Evolutionary conservation across 2,329 filamentous ascomycete genomes (phyloP).

Genomic region (Aspergillus latus): DNA sequence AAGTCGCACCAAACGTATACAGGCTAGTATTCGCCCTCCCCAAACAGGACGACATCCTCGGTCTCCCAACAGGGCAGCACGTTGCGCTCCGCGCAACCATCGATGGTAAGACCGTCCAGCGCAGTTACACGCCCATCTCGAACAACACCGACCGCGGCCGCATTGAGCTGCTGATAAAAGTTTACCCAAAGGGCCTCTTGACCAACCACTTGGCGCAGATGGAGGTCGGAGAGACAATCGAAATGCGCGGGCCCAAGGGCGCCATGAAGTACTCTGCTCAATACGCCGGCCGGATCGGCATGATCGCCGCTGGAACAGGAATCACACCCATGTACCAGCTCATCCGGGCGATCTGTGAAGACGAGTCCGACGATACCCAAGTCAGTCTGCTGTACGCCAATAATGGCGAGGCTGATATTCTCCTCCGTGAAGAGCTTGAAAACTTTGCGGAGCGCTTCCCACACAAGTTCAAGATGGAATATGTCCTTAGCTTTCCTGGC

Average conservation of each 20-base stretch:
- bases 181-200: conserved; percentile 36
- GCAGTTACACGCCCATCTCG: conserved; percentile 55
- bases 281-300: conserved; percentile 35
- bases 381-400: conserved; percentile 62
- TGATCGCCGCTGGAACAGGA: conserved; percentile 24
- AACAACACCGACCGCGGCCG: conserved; percentile 32
- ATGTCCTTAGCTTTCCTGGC: conserved; percentile 54
- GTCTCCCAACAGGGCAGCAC: conserved; percentile 59
- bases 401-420: conserved; percentile 58
- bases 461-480: conserved; percentile 56
- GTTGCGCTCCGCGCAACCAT: conserved; percentile 53
- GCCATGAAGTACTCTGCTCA: conserved; percentile 29
- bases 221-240: conserved; percentile 32
- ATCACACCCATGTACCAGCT: conserved; percentile 60
- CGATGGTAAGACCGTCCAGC: conserved; percentile 47
- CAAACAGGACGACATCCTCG: conserved; percentile 45
- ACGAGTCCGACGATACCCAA: conserved; percentile 50
- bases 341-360: conserved; percentile 47
- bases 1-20: conserved; percentile 32
- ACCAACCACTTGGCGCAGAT: conserved; percentile 33
- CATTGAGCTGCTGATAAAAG: conserved; percentile 38
- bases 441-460: conserved; percentile 52
- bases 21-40: conserved; percentile 47
- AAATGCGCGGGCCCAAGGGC: conserved; percentile 40
- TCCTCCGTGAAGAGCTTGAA: conserved; percentile 59